Conservation (phyloP, 768 basidiomycete genomes). For the Russula sp. region DNA sequence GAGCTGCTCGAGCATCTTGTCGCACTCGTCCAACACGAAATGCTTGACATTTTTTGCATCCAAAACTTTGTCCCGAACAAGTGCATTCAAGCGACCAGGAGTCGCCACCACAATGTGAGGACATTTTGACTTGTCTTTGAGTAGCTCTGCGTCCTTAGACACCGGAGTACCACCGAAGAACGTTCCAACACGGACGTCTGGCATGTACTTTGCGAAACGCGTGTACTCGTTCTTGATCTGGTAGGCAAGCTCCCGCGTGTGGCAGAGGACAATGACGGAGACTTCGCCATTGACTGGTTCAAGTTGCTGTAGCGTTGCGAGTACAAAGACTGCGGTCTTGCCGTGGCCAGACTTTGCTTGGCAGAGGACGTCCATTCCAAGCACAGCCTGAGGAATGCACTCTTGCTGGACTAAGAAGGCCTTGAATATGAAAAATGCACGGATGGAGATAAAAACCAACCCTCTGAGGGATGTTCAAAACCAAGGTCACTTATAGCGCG, state of each 20-base stretch:
- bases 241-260: slow-evolving; percentile 98
- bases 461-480: slow-evolving; percentile 99
- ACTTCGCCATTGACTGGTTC: slow-evolving; percentile 98
- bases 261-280: slow-evolving; percentile 94
- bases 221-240: slow-evolving; percentile 99
- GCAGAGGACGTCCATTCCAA: slow-evolving; percentile 99
- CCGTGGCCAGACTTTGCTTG: slow-evolving; percentile 99
- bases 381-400: slow-evolving; percentile 98
- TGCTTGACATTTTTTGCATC: slow-evolving; percentile 97
- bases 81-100: slow-evolving; percentile 93
- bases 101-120: slow-evolving; percentile 99
- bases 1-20: slow-evolving; percentile 99
- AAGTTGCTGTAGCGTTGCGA: slow-evolving; percentile 95
- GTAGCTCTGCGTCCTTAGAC: slow-evolving; percentile 84
- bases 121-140: slow-evolving; percentile 95
- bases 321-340: slow-evolving; percentile 98
- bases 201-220: slow-evolving; percentile 99
- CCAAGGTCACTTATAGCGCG: slow-evolving; percentile 99
- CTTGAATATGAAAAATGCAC: background rate
- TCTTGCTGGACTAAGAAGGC: slow-evolving; percentile 85
- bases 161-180: slow-evolving; percentile 98
- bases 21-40: slow-evolving; percentile 99
- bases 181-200: slow-evolving; percentile 92
- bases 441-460: slow-evolving; percentile 35
- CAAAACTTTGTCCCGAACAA: slow-evolving; percentile 90